Evolutionary conservation across 2,329 filamentous ascomycete species (phyloP).

Genomic region (Emergomyces africanus): DNA sequence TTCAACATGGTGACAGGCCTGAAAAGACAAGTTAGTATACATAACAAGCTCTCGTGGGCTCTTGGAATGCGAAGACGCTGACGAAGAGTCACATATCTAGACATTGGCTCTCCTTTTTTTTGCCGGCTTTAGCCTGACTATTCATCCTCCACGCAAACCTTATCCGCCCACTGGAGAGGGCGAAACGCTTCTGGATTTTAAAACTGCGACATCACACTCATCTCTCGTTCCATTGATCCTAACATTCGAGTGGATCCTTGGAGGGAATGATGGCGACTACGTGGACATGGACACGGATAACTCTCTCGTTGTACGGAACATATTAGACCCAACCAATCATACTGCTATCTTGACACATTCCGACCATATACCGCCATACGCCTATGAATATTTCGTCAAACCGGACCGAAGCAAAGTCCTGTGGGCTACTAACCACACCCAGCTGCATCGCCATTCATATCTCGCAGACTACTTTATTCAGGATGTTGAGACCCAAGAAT

Average conservation of each 20-base stretch:
- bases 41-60: background rate
- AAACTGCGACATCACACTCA: constrained; percentile 34
- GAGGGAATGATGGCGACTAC: constrained; percentile 49
- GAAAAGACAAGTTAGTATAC: background rate
- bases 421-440: constrained; percentile 53
- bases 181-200: constrained; percentile 45
- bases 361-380: constrained; percentile 43
- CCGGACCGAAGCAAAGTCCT: constrained; percentile 47
- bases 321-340: constrained; percentile 45
- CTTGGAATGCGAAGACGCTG: background rate
- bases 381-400: constrained; percentile 49
- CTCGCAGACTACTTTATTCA: constrained; percentile 55
- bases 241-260: constrained; percentile 46
- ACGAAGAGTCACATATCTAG: background rate
- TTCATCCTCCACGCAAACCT: constrained; percentile 41
- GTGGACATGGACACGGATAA: constrained; percentile 40
- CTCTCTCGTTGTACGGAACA: constrained; percentile 48
- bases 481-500: constrained; percentile 45
- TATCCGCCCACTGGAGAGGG: constrained; percentile 45
- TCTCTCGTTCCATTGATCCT: too few species aligned
- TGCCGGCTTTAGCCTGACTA: constrained; percentile 18
- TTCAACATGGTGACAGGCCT: background rate
- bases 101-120: constrained; percentile 6
- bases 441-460: constrained; percentile 56
- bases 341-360: constrained; percentile 46